phyloP scores from a whole-genome alignment of 768 basidiomycete species.

The Mycena rosella region DNA sequence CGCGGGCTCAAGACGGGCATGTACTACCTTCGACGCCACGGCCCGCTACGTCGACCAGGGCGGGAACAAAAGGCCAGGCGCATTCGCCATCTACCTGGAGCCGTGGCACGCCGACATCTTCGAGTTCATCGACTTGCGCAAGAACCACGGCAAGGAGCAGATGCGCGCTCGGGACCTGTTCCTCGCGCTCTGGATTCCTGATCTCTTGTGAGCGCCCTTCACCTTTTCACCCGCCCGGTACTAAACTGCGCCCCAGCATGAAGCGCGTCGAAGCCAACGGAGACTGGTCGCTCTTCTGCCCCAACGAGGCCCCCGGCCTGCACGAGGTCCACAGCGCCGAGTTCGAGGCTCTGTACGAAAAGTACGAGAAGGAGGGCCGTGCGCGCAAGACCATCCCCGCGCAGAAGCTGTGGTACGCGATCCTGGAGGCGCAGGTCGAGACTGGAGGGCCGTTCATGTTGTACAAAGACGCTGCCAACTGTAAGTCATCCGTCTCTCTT shows the following conservation, averaged over 20 bases:
- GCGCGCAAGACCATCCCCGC: conserved; percentile 89
- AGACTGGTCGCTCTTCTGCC: conserved; percentile 98
- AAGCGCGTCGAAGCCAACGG: conserved; percentile 92
- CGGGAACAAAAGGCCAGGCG: conserved; percentile 98
- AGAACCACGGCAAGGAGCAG: conserved; percentile 99
- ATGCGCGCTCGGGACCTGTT: conserved; percentile 96
- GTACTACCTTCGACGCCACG: conserved; percentile 98
- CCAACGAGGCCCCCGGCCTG: conserved; percentile 93
- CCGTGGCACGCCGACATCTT: conserved; percentile 99
- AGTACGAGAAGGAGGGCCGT: conserved; percentile 92
- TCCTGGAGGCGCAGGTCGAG: conserved; percentile 97
- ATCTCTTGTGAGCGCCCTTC: conserved; percentile 82
- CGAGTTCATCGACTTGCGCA: conserved; percentile 96
- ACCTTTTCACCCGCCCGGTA: neutral
- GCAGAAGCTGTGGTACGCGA: conserved; percentile 98
- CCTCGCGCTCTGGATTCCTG: conserved; percentile 98
- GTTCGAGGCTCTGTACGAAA: conserved; percentile 88
- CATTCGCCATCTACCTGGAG: conserved; percentile 98
- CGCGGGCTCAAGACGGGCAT: no score
- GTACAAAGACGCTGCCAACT: conserved; percentile 97
- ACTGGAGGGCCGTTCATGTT: conserved; percentile 99
- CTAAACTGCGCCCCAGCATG: conserved; percentile 72
- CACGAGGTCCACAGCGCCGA: conserved; percentile 91
- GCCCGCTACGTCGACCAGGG: conserved; percentile 99
- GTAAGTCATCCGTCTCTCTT: conserved; percentile 57